A percentile compares a stretch with the other conserved stretches of the same genome.
Conservation (phyloP, 2,329 filamentous ascomycete species). For the Aspergillus ustus region DNA sequence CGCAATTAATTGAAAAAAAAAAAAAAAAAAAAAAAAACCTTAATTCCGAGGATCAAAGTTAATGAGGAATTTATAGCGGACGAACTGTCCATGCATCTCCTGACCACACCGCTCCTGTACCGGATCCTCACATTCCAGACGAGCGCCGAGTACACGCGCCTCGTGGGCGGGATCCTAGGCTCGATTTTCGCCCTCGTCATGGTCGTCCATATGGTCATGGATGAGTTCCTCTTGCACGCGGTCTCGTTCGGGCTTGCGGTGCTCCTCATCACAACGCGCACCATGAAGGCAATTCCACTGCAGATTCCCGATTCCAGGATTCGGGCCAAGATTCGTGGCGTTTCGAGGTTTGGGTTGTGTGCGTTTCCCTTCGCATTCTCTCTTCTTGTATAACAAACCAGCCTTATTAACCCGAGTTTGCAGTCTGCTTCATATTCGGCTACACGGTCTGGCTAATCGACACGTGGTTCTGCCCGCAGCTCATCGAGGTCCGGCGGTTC, state of each 20-base stretch:
- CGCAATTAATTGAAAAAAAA: background rate
- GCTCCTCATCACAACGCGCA: conserved; percentile 39
- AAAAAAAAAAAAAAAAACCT: too few species aligned
- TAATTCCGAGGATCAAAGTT: background rate
- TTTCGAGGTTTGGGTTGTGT: conserved; percentile 33
- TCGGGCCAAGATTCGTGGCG: conserved; percentile 24
- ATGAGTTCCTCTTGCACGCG: conserved; percentile 49
- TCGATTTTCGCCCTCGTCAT: conserved; percentile 39
- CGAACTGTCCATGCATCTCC: conserved; percentile 49
- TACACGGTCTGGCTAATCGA: conserved; percentile 50
- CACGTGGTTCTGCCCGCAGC: conserved; percentile 36
- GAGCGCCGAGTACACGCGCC: conserved; percentile 28
- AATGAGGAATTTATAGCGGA: conserved; percentile 34
- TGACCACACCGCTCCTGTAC: conserved; percentile 48
- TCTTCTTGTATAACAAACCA: background rate
- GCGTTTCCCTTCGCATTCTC: conserved; percentile 6
- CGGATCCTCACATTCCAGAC: conserved; percentile 45
- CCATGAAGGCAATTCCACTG: conserved; percentile 37
- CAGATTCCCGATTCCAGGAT: conserved; percentile 35
- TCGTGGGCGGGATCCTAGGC: conserved; percentile 27
- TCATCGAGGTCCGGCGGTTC: conserved; percentile 33
- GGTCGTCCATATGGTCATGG: conserved; percentile 50
- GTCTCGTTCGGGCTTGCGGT: conserved; percentile 41
- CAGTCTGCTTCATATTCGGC: conserved; percentile 44
- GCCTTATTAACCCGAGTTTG: background rate